These are phyloP conservation scores for Pythium plurisporium DNA, from an alignment of 352 stramenopile species.

Conservation along the genomic window DNA sequence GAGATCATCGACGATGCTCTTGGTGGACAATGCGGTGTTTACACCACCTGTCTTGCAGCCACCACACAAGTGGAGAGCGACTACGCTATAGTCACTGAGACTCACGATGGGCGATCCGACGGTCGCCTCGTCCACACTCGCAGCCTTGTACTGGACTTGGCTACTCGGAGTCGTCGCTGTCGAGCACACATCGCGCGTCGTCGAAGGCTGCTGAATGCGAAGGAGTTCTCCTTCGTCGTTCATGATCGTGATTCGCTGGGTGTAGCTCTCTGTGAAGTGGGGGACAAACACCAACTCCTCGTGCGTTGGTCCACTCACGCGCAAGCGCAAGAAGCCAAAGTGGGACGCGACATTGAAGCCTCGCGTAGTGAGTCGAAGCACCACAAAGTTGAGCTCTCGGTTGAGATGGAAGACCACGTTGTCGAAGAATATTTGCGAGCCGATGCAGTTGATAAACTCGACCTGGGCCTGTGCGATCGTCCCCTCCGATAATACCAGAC, in stretches of 20 bases:
- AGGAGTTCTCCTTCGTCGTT: slow-evolving; percentile 4
- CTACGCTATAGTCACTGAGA: slow-evolving; percentile 7
- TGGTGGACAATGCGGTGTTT: slow-evolving; percentile 5
- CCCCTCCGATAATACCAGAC: not conserved
- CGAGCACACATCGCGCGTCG: not conserved
- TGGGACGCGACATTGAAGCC: not conserved
- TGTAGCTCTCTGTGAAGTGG: not conserved
- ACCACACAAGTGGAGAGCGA: slow-evolving; percentile 23
- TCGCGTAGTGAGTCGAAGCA: not conserved
- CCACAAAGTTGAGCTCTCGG: slow-evolving; percentile 1
- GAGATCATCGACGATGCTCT: slow-evolving; percentile 19
- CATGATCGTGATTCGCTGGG: slow-evolving; percentile 3
- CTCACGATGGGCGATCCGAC: slow-evolving; percentile 25
- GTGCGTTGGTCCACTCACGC: not conserved
- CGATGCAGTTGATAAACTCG: slow-evolving; percentile 2
- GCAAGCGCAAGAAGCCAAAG: slow-evolving; percentile 5
- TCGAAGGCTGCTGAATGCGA: not conserved
- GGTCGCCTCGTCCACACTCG: not conserved
- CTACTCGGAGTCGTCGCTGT: not conserved
- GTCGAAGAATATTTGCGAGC: not conserved
- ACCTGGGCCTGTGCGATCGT: not conserved
- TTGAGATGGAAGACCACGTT: not conserved
- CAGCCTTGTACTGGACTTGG: not conserved
- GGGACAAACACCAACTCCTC: slow-evolving; percentile 1
- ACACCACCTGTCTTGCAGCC: slow-evolving; percentile 5